Conservation (phyloP, 2,329 filamentous ascomycete genomes). For the Penicillium sp. region DNA sequence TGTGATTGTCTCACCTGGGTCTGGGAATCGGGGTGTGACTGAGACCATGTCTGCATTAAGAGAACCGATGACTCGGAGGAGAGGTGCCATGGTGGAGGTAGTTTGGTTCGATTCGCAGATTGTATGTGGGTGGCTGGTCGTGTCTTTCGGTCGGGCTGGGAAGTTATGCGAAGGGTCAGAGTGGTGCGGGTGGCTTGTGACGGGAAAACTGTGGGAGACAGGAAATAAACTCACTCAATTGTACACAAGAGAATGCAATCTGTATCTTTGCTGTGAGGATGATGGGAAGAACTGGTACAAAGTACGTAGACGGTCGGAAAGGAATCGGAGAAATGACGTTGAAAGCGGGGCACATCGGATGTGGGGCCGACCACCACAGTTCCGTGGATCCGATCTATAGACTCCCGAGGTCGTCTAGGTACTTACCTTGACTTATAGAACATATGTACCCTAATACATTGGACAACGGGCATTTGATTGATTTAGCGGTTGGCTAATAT, state of each 20-base stretch:
- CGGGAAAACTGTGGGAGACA: rapidly evolving
- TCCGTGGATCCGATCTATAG: background rate
- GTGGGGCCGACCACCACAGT: background rate
- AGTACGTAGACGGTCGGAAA: too few relatives aligned
- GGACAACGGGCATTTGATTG: too few relatives aligned
- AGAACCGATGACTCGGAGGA: constrained; percentile 83
- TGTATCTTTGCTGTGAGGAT: too few relatives aligned
- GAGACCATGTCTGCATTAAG: constrained; percentile 94
- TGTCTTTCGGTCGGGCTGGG: constrained; percentile 1
- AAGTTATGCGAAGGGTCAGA: background rate
- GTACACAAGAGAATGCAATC: too few relatives aligned
- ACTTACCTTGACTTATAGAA: background rate
- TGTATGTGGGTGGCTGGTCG: background rate
- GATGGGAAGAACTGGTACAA: background rate
- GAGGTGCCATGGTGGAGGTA: constrained; percentile 38
- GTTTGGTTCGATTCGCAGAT: background rate
- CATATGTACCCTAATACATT: too few relatives aligned
- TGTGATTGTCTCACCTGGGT: constrained; percentile 83
- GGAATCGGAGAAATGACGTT: background rate
- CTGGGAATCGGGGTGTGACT: constrained; percentile 77
- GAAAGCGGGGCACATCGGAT: background rate
- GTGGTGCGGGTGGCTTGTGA: background rate
- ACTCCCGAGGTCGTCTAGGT: background rate
- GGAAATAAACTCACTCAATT: background rate
- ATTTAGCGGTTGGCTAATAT: too few relatives aligned